Base-by-base conservation (phyloP, 768 basidiomycete genomes). In the Thelephora ganbajun region DNA sequence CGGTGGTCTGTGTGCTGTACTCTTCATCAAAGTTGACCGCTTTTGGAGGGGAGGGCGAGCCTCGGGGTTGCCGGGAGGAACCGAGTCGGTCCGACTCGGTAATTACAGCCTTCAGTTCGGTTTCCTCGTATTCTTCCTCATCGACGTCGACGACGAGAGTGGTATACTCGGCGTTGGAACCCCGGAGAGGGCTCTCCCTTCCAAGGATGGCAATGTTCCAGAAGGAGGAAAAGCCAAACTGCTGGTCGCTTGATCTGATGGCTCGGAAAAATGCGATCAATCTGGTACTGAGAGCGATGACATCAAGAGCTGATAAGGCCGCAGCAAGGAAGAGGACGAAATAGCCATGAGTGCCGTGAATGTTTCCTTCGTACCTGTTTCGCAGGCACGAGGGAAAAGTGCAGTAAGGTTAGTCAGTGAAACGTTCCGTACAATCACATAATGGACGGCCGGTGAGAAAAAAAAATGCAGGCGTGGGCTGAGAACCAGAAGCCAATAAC, bases 271-370 rank as follows among this genome's bases (percentile, higher is more conserved):
- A 85, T 2, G 62, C 26, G 51, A 75, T 54, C 34, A 78, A 56
- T 19, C 84, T 80, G n/a, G 61, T 56, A 48, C 76, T 52, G 7
- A 72, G 61, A 2, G 69, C 62, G 43, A 73, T 50, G 23, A 81
- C 64, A 58, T 93, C 87, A 50, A 75, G 54, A 3, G 61, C 56
- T 33, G 77, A 72, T 23, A 82, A 60, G 2, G 55, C 57, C 20
- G 72, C 46, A 6, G 73, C 68, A 26, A 74, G 54, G 19, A 71
- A 50, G 33, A 83, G 56, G 39, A 75, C 62, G 34, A 72, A 41
- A 54, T 74, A 89, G 43, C 87, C 85, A 48, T 83, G 75, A 6
- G 66, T 57, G 2, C 74, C 67, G 59, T 94, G 91, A 9, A 68
- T 59, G 54, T 54, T 55, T 57, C 74, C 77, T 65, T 80, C 65